Evolutionary conservation across 2,329 filamentous ascomycete species (phyloP).

Genomic region (Lecanicillium sp.): DNA sequence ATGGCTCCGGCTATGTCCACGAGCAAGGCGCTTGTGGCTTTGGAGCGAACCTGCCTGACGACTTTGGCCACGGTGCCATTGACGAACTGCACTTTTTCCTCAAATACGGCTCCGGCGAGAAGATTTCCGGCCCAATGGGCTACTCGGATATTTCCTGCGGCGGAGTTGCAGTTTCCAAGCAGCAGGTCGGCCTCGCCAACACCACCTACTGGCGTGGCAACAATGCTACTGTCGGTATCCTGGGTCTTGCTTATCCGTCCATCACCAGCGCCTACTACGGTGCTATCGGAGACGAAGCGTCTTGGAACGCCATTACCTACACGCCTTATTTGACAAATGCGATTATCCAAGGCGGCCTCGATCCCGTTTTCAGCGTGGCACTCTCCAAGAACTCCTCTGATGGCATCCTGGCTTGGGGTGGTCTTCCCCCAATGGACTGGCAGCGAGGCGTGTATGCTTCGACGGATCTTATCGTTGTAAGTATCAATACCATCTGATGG

Average conservation of each 20-base stretch:
- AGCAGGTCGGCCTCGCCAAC: conserved; percentile 45
- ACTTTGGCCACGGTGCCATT: conserved; percentile 35
- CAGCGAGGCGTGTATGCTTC: conserved; percentile 24
- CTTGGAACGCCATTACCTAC: conserved; percentile 37
- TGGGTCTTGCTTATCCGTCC: conserved; percentile 46
- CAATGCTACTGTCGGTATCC: conserved; percentile 44
- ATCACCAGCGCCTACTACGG: conserved; percentile 44
- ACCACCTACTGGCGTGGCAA: conserved; percentile 46
- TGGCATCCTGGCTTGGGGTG: conserved; percentile 43
- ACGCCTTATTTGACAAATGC: conserved; percentile 44
- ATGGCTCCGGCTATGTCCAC: conserved; percentile 26
- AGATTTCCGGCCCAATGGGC: conserved; percentile 41
- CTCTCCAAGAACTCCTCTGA: conserved; percentile 40
- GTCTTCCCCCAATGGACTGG: conserved; percentile 34
- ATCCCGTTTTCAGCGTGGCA: conserved; percentile 43
- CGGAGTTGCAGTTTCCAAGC: conserved; percentile 36
- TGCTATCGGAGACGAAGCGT: conserved; percentile 30
- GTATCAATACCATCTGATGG: conserved; percentile 16
- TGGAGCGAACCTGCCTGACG: conserved; percentile 31
- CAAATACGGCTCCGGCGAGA: conserved; percentile 43
- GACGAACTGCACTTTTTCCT: conserved; percentile 40
- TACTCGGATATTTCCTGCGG: conserved; percentile 40
- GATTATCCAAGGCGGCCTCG: conserved; percentile 38
- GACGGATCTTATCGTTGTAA: conserved; percentile 41
- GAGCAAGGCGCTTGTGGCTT: conserved; percentile 34